These are phyloP conservation scores for Camelina hispida DNA, from an alignment of 345 rosid species.

Conservation along the genomic window DNA sequence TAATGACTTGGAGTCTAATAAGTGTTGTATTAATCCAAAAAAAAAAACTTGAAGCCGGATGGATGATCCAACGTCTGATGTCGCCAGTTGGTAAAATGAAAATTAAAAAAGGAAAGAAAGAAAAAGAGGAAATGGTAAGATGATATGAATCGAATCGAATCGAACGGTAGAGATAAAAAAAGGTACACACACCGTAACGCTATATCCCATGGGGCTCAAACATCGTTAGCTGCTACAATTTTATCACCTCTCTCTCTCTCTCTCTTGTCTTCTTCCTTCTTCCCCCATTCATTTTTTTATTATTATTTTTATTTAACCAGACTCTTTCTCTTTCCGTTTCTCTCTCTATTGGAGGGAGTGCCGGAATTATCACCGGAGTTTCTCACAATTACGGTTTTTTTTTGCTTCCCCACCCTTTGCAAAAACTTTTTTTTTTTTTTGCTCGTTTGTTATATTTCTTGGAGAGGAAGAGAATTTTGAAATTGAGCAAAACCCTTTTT, in stretches of 20 bases:
- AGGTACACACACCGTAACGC: conserved; percentile 24
- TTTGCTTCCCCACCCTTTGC: conserved; percentile 13
- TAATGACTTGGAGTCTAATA: too few species aligned
- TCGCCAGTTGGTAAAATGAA: neutral
- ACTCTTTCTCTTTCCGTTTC: conserved; percentile 31
- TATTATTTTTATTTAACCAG: conserved; percentile 15
- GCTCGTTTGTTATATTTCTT: conserved; percentile 2
- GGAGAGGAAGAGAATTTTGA: conserved; percentile 31
- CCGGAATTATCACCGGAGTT: conserved; percentile 41
- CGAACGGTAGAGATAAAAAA: conserved; percentile 39
- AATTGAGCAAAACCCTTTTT: conserved; percentile 23
- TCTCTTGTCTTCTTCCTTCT: conserved; percentile 42
- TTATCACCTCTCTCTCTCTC: neutral
- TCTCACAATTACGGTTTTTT: conserved; percentile 27
- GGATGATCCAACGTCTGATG: conserved; percentile 26
- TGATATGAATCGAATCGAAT: neutral
- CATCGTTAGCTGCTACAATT: conserved; percentile 45
- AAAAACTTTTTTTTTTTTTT: neutral
- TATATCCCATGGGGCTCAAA: conserved; percentile 44
- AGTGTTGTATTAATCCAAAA: neutral
- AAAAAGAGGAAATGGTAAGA: too few species aligned
- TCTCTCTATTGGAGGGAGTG: conserved; percentile 36
- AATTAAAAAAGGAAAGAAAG: neutral
- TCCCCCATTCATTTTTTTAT: conserved; percentile 22
- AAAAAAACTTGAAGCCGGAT: conserved; percentile 1